Evolutionary conservation across 2,329 filamentous ascomycete genomes (phyloP).

Genomic region (Fusarium pseudonygamai): DNA sequence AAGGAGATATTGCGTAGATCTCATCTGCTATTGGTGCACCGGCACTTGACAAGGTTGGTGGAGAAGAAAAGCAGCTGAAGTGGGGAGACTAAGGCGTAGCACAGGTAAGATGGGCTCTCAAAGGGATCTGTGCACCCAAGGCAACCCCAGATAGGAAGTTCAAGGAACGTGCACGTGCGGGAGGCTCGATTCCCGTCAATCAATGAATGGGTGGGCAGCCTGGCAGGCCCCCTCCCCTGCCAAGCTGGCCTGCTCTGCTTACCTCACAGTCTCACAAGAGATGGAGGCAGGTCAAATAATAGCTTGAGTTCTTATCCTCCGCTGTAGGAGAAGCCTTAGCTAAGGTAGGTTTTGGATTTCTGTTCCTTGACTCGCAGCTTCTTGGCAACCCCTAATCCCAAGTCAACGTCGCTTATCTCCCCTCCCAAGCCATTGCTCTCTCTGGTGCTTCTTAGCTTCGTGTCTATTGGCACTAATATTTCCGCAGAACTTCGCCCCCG

Average conservation of each 20-base stretch:
- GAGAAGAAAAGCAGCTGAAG: slow-evolving; percentile 10
- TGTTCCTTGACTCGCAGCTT: background rate
- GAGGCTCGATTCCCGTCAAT: slow-evolving; percentile 37
- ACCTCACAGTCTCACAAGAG: background rate
- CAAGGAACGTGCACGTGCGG: slow-evolving; percentile 36
- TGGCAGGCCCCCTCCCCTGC: slow-evolving; percentile 31
- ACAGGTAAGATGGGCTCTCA: slow-evolving; percentile 3
- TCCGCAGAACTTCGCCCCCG: slow-evolving; percentile 15
- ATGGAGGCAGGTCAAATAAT: background rate
- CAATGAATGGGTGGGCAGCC: background rate
- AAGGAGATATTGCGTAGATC: slow-evolving; percentile 3
- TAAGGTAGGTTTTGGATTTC: background rate
- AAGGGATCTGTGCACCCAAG: slow-evolving; percentile 21
- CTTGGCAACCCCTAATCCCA: background rate
- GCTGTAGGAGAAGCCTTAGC: background rate
- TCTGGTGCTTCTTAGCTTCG: background rate
- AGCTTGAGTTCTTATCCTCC: background rate
- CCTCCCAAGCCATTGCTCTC: background rate
- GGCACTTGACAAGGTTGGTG: slow-evolving; percentile 20
- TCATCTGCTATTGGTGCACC: slow-evolving; percentile 12
- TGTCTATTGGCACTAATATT: slow-evolving; percentile 4
- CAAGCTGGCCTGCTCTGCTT: slow-evolving; percentile 12
- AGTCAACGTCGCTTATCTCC: background rate
- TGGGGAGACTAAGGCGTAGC: slow-evolving; percentile 28
- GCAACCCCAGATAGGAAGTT: slow-evolving; percentile 26